Percentiles rank a stretch among this genome's conserved stretches.
Evolutionary conservation across 2,329 filamentous ascomycete species (phyloP).

Genomic region (Tolypocladium tundrense): DNA sequence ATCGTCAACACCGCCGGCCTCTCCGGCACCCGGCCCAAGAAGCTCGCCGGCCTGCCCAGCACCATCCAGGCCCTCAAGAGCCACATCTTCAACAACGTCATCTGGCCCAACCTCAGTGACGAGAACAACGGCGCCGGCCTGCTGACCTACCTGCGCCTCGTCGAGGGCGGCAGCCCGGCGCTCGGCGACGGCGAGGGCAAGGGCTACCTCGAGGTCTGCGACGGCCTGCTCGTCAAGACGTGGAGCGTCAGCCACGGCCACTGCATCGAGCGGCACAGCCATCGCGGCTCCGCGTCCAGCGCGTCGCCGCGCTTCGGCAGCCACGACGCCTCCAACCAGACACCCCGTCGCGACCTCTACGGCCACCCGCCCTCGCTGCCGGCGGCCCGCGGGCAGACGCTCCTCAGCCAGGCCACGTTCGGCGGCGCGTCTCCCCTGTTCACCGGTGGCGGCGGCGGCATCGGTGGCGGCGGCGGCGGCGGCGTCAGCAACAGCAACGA

Average conservation of each 20-base stretch:
- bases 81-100: constrained; percentile 95
- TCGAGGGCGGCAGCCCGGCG: constrained; percentile 78
- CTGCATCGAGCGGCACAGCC: constrained; percentile 65
- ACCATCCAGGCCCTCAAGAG: constrained; percentile 89
- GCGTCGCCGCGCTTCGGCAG: constrained; percentile 40
- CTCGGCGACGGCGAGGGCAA: constrained; percentile 69
- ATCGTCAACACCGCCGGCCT: constrained; percentile 88
- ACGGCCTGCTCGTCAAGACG: constrained; percentile 80
- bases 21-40: constrained; percentile 71
- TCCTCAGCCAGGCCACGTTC: constrained; percentile 21
- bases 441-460: constrained; percentile 8
- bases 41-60: constrained; percentile 72
- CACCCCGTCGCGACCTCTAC: constrained; percentile 13
- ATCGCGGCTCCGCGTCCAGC: constrained; percentile 47
- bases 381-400: constrained; percentile 10
- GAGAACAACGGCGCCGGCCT: constrained; percentile 91
- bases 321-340: constrained; percentile 30
- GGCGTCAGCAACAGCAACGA: constrained; percentile 2
- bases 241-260: constrained; percentile 84
- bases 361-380: constrained; percentile 2
- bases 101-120: constrained; percentile 95
- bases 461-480: constrained; percentile 8
- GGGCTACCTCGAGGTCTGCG: constrained; percentile 81
- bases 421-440: constrained; percentile 13
- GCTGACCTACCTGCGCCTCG: constrained; percentile 79